Evolutionary conservation across 2,329 filamentous ascomycete genomes (phyloP).

Genomic region (Torrubiella hemipterigena): DNA sequence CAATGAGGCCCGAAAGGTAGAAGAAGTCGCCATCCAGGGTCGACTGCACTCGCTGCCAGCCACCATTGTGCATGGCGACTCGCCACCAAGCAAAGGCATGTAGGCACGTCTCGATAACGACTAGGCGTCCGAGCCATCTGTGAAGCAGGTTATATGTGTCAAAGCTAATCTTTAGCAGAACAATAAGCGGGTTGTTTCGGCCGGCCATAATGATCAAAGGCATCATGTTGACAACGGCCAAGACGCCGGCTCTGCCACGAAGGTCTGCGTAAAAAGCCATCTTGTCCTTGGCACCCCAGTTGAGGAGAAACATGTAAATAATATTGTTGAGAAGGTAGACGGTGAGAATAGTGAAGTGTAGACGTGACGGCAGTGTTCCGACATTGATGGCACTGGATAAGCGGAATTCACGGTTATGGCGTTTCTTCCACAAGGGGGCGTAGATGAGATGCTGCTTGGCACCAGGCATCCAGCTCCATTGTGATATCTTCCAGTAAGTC

Average conservation of each 20-base stretch:
- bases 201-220: conserved; percentile 80
- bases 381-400: conserved; percentile 47
- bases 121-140: conserved; percentile 66
- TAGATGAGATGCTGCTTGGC: conserved; percentile 49
- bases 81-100: conserved; percentile 66
- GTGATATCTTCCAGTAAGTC: conserved; percentile 44
- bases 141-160: conserved; percentile 79
- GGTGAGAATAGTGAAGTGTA: conserved; percentile 46
- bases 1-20: conserved; percentile 52
- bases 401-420: conserved; percentile 56
- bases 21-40: conserved; percentile 49
- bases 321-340: conserved; percentile 49
- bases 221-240: conserved; percentile 83
- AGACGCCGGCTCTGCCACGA: conserved; percentile 71
- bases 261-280: conserved; percentile 67
- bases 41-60: conserved; percentile 44
- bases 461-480: conserved; percentile 48
- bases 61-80: conserved; percentile 54
- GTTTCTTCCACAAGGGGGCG: conserved; percentile 51
- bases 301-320: conserved; percentile 48
- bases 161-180: conserved; percentile 74
- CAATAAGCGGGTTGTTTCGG: conserved; percentile 86
- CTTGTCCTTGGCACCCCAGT: conserved; percentile 45
- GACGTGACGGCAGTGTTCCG: conserved; percentile 52
- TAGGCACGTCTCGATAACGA: conserved; percentile 53